A percentile compares a stretch with the other conserved stretches of the same genome.
Conservation (phyloP, 2,329 filamentous ascomycete genomes). For the Waltergamsia citrina region DNA sequence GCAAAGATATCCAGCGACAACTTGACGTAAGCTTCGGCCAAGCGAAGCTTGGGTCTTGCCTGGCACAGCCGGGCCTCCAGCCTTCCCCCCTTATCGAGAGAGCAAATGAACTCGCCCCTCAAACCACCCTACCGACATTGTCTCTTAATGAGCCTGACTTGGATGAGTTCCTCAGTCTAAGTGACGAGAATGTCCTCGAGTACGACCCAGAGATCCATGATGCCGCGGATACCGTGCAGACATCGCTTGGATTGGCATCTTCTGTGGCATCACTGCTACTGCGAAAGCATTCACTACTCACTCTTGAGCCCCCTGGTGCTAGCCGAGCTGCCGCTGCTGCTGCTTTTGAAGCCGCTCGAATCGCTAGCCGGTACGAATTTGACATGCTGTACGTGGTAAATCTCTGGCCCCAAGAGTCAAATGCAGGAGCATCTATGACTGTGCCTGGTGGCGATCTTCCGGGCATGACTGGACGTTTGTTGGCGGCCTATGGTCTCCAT, state of each 20-base stretch:
- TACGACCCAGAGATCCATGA: slow-evolving; percentile 4
- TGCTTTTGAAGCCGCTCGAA: slow-evolving; percentile 44
- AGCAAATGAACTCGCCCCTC: slow-evolving; percentile 1
- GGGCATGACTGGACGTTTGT: slow-evolving; percentile 36
- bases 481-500: slow-evolving; percentile 45
- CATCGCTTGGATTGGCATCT: background rate
- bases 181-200: slow-evolving; percentile 50
- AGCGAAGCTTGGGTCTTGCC: background rate
- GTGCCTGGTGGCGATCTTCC: slow-evolving; percentile 7
- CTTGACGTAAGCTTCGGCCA: slow-evolving; percentile 14
- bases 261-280: slow-evolving; percentile 13
- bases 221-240: too few species aligned
- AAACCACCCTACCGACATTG: slow-evolving; percentile 17
- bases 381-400: slow-evolving; percentile 51
- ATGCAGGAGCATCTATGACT: background rate
- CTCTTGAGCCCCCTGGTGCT: slow-evolving; percentile 32
- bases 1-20: slow-evolving; percentile 14
- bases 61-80: background rate
- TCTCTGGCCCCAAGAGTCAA: slow-evolving; percentile 32
- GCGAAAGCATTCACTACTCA: slow-evolving; percentile 24
- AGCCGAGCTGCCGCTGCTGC: slow-evolving; percentile 34
- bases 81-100: background rate
- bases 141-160: slow-evolving; percentile 41
- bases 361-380: slow-evolving; percentile 46
- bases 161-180: slow-evolving; percentile 42